Conservation (phyloP, 1,284 basidiomycete species). For the Rhodotorula sp. region DNA sequence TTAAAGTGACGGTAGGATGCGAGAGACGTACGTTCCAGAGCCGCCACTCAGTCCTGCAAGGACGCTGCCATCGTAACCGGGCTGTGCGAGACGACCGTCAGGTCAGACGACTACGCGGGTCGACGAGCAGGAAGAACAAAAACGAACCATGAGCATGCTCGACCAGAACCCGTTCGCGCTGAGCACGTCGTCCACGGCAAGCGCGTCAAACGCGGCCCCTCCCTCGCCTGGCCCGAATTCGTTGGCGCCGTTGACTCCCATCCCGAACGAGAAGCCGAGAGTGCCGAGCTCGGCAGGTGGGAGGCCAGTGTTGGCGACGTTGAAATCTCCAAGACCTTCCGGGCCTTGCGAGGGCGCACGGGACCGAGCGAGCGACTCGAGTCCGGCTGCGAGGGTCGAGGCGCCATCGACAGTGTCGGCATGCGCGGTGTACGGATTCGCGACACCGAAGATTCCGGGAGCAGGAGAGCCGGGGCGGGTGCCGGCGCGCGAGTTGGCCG, state of each 20-base stretch:
- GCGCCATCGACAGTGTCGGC: neutral
- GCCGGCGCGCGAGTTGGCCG: constrained; percentile 34
- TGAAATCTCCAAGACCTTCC: constrained; percentile 6
- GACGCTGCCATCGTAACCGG: constrained; percentile 13
- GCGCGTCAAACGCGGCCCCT: constrained; percentile 6
- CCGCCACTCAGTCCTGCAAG: constrained; percentile 13
- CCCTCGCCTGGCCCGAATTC: constrained; percentile 1
- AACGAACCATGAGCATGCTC: constrained; percentile 28
- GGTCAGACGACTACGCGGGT: neutral
- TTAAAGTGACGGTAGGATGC: neutral
- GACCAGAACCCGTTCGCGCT: constrained; percentile 29
- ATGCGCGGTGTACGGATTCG: neutral
- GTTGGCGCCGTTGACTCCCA: neutral
- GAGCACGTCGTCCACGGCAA: constrained; percentile 14
- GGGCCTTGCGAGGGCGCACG: constrained; percentile 28
- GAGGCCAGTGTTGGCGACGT: constrained; percentile 13
- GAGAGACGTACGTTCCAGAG: constrained; percentile 10
- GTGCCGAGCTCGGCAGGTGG: constrained; percentile 4
- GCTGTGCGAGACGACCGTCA: constrained; percentile 2
- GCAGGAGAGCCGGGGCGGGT: constrained; percentile 34
- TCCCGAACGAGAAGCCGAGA: neutral
- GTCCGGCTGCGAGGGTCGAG: neutral
- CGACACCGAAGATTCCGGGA: neutral
- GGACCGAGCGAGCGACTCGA: constrained; percentile 29
- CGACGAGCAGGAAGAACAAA: neutral